Percentiles rank a stretch among this genome's conserved stretches.
Evolutionary conservation across 1,139 yeast genomes (phyloP).

Genomic region (Suhomyces panamericanus): DNA sequence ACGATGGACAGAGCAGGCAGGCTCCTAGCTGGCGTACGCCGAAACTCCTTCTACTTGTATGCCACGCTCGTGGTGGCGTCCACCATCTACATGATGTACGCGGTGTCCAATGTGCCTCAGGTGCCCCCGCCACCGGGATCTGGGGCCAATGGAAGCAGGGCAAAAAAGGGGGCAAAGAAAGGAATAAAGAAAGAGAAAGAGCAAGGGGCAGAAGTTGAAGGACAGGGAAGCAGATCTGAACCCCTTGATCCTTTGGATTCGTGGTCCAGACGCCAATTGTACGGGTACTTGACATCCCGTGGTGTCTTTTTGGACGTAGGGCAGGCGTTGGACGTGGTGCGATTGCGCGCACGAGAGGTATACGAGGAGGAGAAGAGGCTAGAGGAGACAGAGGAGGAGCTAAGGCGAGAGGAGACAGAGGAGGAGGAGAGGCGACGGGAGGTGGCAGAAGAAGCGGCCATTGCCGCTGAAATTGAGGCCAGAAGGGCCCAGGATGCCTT

Average conservation of each 20-base stretch:
- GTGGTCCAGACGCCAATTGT: constrained; percentile 25
- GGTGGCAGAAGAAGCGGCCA: constrained; percentile 5
- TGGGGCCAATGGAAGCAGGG: background rate
- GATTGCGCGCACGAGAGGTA: constrained; percentile 16
- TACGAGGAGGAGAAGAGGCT: constrained; percentile 7
- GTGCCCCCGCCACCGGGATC: constrained; percentile 12
- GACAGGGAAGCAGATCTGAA: no score
- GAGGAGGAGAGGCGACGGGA: background rate
- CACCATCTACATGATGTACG: constrained; percentile 34
- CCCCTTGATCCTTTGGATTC: constrained; percentile 12
- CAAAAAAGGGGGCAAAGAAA: no score
- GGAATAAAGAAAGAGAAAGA: no score
- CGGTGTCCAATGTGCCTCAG: constrained; percentile 34
- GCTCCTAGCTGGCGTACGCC: constrained; percentile 27
- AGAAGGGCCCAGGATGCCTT: constrained; percentile 9
- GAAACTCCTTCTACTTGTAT: constrained; percentile 41
- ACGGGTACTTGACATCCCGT: constrained; percentile 18
- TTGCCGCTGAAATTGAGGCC: constrained; percentile 7
- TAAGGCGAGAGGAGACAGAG: no score
- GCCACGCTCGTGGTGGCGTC: constrained; percentile 34
- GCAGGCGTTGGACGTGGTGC: constrained; percentile 19
- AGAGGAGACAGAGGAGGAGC: constrained; percentile 3
- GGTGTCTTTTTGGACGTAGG: constrained; percentile 23
- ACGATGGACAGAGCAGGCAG: constrained; percentile 27
- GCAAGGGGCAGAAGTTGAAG: no score